A percentile compares a stretch with the other conserved stretches of the same genome.
Conservation (phyloP, 176 grass and related monocot genomes). For the bread wheat (Triticum aestivum) region IWGSC_CS_RefSeq_v2.1 NC_057801.1:612102296-612102795, state of each 20-base stretch:
- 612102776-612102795: neutral
- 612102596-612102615: neutral
- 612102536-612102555: neutral
- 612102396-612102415: neutral
- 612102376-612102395: neutral
- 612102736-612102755: neutral
- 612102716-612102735: neutral
- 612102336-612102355: too few relatives aligned
- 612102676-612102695: neutral
- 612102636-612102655: neutral
- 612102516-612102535: neutral
- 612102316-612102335: too few relatives aligned
- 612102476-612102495: too few relatives aligned
- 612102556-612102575: neutral
- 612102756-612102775: neutral
- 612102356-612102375: too few relatives aligned
- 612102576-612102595: neutral
- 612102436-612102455: constrained; percentile 5
- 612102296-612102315: too few relatives aligned
- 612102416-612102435: neutral
- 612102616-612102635: neutral
- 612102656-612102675: neutral
- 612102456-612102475: neutral
- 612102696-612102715: neutral
- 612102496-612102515: neutral